Conservation (phyloP, 2,329 filamentous ascomycete genomes). For the Didymella segeticola region DNA sequence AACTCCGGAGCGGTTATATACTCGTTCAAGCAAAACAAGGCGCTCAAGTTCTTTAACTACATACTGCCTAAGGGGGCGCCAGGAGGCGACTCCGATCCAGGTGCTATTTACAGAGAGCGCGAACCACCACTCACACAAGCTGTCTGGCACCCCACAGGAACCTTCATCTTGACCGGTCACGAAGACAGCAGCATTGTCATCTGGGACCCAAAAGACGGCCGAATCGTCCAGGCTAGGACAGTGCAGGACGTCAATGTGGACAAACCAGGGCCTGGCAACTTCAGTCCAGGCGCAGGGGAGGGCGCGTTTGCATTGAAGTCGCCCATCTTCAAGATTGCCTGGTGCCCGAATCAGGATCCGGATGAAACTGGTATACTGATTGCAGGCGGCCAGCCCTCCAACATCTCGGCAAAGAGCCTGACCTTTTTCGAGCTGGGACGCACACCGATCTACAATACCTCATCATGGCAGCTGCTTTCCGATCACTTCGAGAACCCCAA, state of each 20-base stretch:
- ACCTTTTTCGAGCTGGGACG: constrained; percentile 89
- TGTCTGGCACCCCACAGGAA: constrained; percentile 93
- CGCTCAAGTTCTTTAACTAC: constrained; percentile 83
- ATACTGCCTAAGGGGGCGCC: constrained; percentile 80
- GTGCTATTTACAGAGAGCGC: constrained; percentile 66
- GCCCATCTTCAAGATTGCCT: constrained; percentile 79
- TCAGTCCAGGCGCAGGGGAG: constrained; percentile 52
- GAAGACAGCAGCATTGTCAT: constrained; percentile 92
- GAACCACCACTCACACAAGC: constrained; percentile 81
- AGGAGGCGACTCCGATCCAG: constrained; percentile 74
- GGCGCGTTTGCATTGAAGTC: constrained; percentile 68
- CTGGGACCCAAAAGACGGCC: constrained; percentile 91
- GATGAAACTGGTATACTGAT: constrained; percentile 91
- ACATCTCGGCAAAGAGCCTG: constrained; percentile 74
- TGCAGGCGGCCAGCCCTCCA: constrained; percentile 76
- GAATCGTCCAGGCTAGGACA: constrained; percentile 82
- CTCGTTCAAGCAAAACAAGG: constrained; percentile 89
- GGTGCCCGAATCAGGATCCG: constrained; percentile 93
- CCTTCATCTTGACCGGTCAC: constrained; percentile 84
- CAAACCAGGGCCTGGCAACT: constrained; percentile 61
- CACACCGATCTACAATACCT: constrained; percentile 90
- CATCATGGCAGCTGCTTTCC: constrained; percentile 82
- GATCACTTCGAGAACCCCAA: constrained; percentile 82
- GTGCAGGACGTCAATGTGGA: constrained; percentile 77
- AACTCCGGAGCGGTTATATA: constrained; percentile 86